Evolutionary conservation across 2,329 filamentous ascomycete species (phyloP), one percentile per base, ranked within the genome.

Genomic region (Dactylellina parvicollis): DNA sequence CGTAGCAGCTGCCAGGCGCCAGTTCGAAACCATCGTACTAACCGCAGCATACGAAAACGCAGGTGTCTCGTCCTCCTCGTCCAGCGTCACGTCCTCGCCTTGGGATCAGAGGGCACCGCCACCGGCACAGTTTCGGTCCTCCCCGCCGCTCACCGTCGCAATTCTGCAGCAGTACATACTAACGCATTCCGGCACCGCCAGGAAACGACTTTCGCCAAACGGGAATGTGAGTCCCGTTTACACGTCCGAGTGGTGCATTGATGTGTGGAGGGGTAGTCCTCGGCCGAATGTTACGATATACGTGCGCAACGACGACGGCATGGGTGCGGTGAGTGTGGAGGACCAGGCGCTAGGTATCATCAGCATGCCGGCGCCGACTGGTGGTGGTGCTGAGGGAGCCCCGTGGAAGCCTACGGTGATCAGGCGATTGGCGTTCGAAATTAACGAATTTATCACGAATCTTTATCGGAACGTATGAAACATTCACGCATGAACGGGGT

Each of bases 181-280:
- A 40, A 90, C 89, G 10, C 86, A 90, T 0, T 89, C 91, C 0
- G 91, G 97, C 79, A 83, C 85, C 50, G 94, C 90, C 79, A 90
- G 92, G 0, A 87, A 86, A 61, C 83, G 85, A 12, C 88, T 93
- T 44, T 89, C 90, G 0, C 52, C 75, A 8, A 76, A 76, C 22
- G 76, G 76, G 7, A 71, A 71, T 30, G 54, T 76, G 80, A 86
- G 88, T 14, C 88, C 91, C 0, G 85, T 90, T n/a, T 92, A 96
- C 78, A 94, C 98, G 82, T 98, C 94, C 92, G 91, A 96, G 80
- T 98, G 94, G 94, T 92, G 95, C 84, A 94, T 94, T 34, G 94
- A 91, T 44, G 86, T 97, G 20, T 98, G 94, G 94, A 88, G 93
- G 8, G 92, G 92, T 8, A 90, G 91, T 60, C 85, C 93, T 0